Evolutionary conservation across 1,139 yeast genomes (phyloP).

Genomic region (Saccharomyces hybrid): DNA sequence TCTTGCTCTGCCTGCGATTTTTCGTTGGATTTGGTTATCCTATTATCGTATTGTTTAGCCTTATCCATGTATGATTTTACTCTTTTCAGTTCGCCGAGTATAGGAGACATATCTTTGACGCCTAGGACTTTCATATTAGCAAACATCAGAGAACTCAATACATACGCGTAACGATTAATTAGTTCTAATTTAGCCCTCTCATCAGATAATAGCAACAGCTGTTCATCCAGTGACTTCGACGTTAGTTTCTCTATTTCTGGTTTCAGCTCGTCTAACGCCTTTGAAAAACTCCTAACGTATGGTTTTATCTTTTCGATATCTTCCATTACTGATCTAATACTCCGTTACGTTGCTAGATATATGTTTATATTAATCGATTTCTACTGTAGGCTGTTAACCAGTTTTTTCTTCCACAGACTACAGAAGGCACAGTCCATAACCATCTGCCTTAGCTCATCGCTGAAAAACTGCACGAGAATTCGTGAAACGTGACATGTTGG

Average conservation of each 20-base stretch:
- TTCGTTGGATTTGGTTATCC: constrained; percentile 15
- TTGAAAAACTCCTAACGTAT: constrained; percentile 22
- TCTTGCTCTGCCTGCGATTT: constrained; percentile 11
- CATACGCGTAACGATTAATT: constrained; percentile 25
- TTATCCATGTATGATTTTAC: constrained; percentile 64
- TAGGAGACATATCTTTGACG: constrained; percentile 35
- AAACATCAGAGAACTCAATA: constrained; percentile 28
- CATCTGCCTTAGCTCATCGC: background rate
- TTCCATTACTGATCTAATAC: constrained; percentile 16
- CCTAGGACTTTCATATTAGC: constrained; percentile 25
- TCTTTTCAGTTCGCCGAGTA: constrained; percentile 63
- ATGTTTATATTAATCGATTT: background rate
- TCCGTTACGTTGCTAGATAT: background rate
- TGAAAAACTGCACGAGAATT: background rate
- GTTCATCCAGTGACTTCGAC: constrained; percentile 25
- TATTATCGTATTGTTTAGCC: constrained; percentile 40
- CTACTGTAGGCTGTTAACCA: background rate
- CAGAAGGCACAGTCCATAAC: background rate
- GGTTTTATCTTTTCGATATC: constrained; percentile 27
- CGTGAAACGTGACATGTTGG: background rate
- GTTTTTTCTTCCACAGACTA: background rate
- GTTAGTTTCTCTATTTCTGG: constrained; percentile 19
- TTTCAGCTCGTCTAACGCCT: constrained; percentile 17
- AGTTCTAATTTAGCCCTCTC: constrained; percentile 22
- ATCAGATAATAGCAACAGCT: constrained; percentile 15